These are phyloP conservation scores for Malus hybrid DNA, from an alignment of 331 rosid genomes.

Conservation along the genomic window DNA sequence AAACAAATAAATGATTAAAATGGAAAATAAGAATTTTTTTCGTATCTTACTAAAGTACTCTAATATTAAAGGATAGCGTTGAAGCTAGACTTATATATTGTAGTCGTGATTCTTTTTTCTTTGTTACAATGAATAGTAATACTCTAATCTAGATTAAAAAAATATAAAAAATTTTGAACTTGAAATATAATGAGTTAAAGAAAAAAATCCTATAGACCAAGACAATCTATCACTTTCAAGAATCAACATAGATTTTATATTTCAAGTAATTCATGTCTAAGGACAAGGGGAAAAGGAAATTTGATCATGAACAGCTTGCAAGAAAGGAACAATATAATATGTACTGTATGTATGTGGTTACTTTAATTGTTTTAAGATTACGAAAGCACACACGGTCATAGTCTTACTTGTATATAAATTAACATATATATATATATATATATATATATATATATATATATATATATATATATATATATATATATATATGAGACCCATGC, in stretches of 20 bases:
- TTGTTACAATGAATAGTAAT: too few species aligned
- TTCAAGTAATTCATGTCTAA: background rate
- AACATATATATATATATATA: background rate
- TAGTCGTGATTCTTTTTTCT: too few species aligned
- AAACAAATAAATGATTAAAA: too few species aligned
- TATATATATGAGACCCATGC: background rate
- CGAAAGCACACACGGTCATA: slow-evolving; percentile 17
- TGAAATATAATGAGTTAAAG: background rate
- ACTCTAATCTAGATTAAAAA: background rate
- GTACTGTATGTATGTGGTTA: background rate
- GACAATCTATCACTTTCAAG: background rate
- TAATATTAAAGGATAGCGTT: too few species aligned
- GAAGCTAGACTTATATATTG: too few species aligned
- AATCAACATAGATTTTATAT: background rate
- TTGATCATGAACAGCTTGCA: background rate
- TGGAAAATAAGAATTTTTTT: too few species aligned
- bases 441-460: too few species aligned
- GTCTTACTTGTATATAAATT: background rate
- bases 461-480: background rate
- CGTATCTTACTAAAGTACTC: too few species aligned
- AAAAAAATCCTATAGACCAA: background rate
- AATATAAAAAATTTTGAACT: too few species aligned
- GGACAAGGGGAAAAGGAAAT: background rate
- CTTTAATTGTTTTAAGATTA: slow-evolving; percentile 19
- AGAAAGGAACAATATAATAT: background rate